Evolutionary conservation across 805 yeast genomes (phyloP), one percentile per base, ranked within the genome.

Genomic region (Candida montana): DNA sequence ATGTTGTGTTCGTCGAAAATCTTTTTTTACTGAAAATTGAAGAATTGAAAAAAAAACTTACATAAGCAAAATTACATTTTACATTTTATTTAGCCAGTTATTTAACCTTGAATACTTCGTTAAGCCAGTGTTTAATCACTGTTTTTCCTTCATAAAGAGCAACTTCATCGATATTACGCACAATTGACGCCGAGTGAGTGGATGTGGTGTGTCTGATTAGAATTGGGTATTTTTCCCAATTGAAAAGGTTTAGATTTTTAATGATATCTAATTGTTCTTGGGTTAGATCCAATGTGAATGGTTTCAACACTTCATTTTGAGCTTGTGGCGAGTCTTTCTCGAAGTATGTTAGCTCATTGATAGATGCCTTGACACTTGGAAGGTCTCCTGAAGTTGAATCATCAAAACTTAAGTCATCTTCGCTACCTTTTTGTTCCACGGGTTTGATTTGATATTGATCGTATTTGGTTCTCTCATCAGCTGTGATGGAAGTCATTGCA

Each of bases 151-250:
- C 95, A 27, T 62, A 75, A 47, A 81, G 79, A 10, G 71, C 69
- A 10, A 70, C 68, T 24, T 72, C 74, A 19, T 64, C 63, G n/a
- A 59, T 55, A 47, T 72, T 76, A 37, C 95, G 71, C 33, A 81
- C 85, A 44, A 87, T 83, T 2, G 87, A 81, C 2, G 93, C 95
- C 1, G 95, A 87, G 55, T 87, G 96, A 1, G 95, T 75, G 33
- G 79, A 74, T 37, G 70, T 70, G 6, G 91, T 80, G 24, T 73
- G 65, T 30, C 81, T 71, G 44, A 87, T 82, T 45, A 81, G 72
- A 21, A 87, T 71, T 0, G 93, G 90, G 50, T 62, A 81, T 56
- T 85, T 87, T 33, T 65, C 59, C 95, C 95, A 88, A 2, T 64
- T 53, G 5, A 85, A 57, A 4, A 60, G 50, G 58, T 86, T 86